Percentiles rank a stretch among this genome's conserved stretches.
These are phyloP conservation scores for Pulveroboletus sp. DNA, from an alignment of 768 basidiomycete genomes.

Conservation along the genomic window DNA sequence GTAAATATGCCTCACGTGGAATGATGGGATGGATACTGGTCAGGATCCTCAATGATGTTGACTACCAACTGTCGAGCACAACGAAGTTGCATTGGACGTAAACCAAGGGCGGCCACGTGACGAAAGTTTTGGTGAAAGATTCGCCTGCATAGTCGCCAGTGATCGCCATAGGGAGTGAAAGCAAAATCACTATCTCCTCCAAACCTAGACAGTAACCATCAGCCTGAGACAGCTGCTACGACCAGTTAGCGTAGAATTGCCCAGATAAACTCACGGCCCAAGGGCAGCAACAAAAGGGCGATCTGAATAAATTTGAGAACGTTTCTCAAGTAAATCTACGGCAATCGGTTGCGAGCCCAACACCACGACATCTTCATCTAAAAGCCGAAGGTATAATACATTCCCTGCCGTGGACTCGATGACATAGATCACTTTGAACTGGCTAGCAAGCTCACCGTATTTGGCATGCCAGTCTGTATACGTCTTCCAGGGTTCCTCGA, in stretches of 20 bases:
- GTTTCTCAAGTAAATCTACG: constrained; percentile 44
- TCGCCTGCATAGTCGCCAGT: constrained; percentile 10
- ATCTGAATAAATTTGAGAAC: constrained; percentile 46
- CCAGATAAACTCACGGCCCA: constrained; percentile 3
- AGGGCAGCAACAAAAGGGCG: constrained; percentile 34
- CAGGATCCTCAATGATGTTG: neutral
- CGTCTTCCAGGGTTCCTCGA: constrained; percentile 4
- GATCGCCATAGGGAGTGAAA: constrained; percentile 6
- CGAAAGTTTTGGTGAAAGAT: constrained; percentile 13
- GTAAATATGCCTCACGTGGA: neutral
- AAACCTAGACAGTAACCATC: neutral
- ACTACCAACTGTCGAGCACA: constrained; percentile 1
- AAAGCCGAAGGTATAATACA: constrained; percentile 44
- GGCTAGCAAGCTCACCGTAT: constrained; percentile 1
- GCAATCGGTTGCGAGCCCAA: constrained; percentile 42
- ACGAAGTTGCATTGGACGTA: constrained; percentile 7
- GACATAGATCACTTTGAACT: neutral
- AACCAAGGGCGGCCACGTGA: neutral
- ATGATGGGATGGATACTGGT: neutral
- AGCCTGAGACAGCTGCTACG: neutral
- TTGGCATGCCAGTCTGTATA: constrained; percentile 8
- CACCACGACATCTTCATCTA: constrained; percentile 43
- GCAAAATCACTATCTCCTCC: constrained; percentile 3
- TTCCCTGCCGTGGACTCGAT: constrained; percentile 29
- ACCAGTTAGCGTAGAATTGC: neutral